phyloP scores from a whole-genome alignment of 768 basidiomycete genomes.

The Paxillus involutus region DNA sequence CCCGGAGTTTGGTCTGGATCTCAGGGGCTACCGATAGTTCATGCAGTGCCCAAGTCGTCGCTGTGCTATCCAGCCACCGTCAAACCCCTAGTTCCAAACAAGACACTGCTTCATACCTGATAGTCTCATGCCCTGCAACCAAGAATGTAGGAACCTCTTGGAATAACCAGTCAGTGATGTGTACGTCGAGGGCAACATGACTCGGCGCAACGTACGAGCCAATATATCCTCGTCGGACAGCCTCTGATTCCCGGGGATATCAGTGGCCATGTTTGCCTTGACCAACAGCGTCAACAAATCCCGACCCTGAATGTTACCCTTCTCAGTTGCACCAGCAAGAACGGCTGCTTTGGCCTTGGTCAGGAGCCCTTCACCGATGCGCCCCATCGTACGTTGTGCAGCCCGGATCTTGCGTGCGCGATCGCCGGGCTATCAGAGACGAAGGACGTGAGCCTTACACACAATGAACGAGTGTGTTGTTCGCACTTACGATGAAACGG shows the following conservation, averaged over 20 bases:
- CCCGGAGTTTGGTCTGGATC: constrained; percentile 54
- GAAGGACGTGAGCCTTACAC: background rate
- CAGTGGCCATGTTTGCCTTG: constrained; percentile 62
- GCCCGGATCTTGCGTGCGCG: constrained; percentile 12
- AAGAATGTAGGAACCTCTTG: constrained; percentile 63
- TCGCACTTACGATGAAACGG: constrained; percentile 36
- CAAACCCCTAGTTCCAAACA: background rate
- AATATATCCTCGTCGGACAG: constrained; percentile 66
- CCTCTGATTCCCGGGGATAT: constrained; percentile 52
- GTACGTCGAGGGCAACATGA: too few relatives aligned
- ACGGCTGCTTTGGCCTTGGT: constrained; percentile 47
- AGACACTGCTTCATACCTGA: constrained; percentile 35
- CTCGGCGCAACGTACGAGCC: constrained; percentile 39
- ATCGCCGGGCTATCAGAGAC: constrained; percentile 19
- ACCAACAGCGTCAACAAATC: constrained; percentile 63
- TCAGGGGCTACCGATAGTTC: constrained; percentile 48
- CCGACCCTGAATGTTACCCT: constrained; percentile 34
- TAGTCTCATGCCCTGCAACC: constrained; percentile 61
- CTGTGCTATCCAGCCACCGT: constrained; percentile 26
- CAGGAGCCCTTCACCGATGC: constrained; percentile 51
- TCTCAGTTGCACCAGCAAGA: constrained; percentile 16
- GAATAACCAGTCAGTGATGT: background rate
- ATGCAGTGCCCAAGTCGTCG: constrained; percentile 59
- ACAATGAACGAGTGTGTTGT: background rate
- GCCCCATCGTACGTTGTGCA: constrained; percentile 43